A percentile compares a stretch with the other conserved stretches of the same genome.
phyloP scores from a whole-genome alignment of 345 rosid species.

The Eutrema yunnanense region DNA sequence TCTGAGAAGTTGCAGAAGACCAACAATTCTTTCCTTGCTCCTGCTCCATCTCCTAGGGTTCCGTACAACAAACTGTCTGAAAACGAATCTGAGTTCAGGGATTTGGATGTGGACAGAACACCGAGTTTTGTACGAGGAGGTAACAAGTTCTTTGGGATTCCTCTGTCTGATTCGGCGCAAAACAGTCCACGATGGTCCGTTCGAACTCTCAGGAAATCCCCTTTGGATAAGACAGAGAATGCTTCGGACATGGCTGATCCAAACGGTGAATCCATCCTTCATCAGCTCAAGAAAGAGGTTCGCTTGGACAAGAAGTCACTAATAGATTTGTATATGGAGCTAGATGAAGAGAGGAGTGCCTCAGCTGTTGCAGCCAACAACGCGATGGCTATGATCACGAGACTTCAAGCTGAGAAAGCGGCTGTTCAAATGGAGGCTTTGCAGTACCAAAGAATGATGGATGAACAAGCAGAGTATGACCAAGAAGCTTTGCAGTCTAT shows the following conservation, averaged over 20 bases:
- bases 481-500: constrained; percentile 73
- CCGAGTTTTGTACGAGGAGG: constrained; percentile 42
- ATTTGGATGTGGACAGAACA: constrained; percentile 38
- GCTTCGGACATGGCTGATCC: constrained; percentile 37
- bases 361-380: constrained; percentile 90
- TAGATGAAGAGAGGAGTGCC: constrained; percentile 87
- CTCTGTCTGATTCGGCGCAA: constrained; percentile 57
- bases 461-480: constrained; percentile 91
- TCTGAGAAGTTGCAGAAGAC: constrained; percentile 19
- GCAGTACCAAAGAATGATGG: constrained; percentile 98
- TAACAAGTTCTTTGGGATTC: constrained; percentile 70
- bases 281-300: constrained; percentile 67
- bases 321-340: constrained; percentile 75
- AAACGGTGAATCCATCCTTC: constrained; percentile 46
- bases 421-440: constrained; percentile 96
- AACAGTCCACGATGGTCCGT: constrained; percentile 52
- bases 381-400: constrained; percentile 92
- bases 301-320: constrained; percentile 76
- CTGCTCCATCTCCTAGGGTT: constrained; percentile 73
- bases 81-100: constrained; percentile 32
- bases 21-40: constrained; percentile 44
- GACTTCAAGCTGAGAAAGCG: constrained; percentile 85
- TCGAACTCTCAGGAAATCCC: constrained; percentile 40
- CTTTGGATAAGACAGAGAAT: constrained; percentile 46
- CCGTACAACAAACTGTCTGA: constrained; percentile 35